A percentile compares a stretch with the other conserved stretches of the same genome.
Evolutionary conservation across 1,284 basidiomycete genomes (phyloP).

Genomic region (Ustilago cynodontis): DNA sequence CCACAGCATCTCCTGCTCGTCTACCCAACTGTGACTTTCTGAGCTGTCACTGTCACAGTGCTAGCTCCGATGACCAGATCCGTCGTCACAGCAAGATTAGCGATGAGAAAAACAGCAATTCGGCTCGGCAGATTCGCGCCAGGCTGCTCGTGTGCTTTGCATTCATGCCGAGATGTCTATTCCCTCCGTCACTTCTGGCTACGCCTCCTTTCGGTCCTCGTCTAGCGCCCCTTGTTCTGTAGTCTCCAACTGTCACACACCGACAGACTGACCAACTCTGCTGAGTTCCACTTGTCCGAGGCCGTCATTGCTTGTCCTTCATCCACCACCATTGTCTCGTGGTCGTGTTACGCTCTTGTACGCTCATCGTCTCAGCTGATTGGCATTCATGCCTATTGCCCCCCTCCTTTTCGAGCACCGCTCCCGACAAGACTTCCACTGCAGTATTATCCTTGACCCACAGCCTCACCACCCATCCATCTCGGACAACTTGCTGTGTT

Average conservation of each 20-base stretch:
- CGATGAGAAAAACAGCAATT: neutral
- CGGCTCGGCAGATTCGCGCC: neutral
- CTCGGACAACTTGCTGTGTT: slow-evolving; percentile 12
- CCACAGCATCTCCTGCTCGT: neutral
- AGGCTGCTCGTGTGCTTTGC: neutral
- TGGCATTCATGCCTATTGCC: neutral
- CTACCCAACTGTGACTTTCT: too few relatives aligned
- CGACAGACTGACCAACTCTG: neutral
- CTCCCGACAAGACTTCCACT: slow-evolving; percentile 20
- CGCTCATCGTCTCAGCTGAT: slow-evolving; percentile 6
- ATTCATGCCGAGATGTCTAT: neutral
- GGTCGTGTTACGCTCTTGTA: neutral
- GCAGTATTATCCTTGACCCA: slow-evolving; percentile 30
- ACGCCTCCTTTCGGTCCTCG: neutral
- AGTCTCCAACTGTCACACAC: neutral
- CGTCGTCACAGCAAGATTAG: neutral
- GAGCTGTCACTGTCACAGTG: neutral
- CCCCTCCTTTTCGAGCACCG: slow-evolving; percentile 13
- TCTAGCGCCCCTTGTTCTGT: neutral
- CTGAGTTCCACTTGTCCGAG: neutral
- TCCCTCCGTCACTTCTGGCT: too few relatives aligned
- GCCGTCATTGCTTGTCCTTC: slow-evolving; percentile 2
- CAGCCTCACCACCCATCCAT: neutral
- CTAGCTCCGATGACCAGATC: neutral
- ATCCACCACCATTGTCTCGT: slow-evolving; percentile 9